Percentiles rank a stretch among this genome's conserved stretches.
Evolutionary conservation across 345 rosid genomes (phyloP).

Genomic region (Populus euphratica): DNA sequence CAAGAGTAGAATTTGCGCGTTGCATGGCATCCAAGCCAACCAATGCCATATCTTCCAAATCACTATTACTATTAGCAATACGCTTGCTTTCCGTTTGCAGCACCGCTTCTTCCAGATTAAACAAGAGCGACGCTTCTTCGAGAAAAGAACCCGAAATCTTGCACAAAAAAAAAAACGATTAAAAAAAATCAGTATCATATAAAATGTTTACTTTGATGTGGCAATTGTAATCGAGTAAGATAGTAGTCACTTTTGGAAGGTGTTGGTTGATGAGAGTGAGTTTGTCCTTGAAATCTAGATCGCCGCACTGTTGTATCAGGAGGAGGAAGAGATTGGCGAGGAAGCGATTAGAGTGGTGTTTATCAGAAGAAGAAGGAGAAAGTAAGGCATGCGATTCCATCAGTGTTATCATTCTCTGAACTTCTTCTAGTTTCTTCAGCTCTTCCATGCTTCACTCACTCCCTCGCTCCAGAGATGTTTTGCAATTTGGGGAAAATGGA

Average conservation of each 20-base stretch:
- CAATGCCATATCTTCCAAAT: constrained; percentile 34
- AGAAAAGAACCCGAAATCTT: constrained; percentile 52
- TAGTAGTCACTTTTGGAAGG: constrained; percentile 44
- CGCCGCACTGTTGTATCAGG: constrained; percentile 69
- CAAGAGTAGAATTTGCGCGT: constrained; percentile 88
- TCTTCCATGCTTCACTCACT: constrained; percentile 51
- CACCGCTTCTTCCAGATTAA: constrained; percentile 8
- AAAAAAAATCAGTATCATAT: too few species aligned
- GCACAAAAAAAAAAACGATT: background rate
- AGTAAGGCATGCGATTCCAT: constrained; percentile 39
- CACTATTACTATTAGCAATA: constrained; percentile 3
- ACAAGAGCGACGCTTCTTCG: constrained; percentile 42
- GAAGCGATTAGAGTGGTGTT: constrained; percentile 51
- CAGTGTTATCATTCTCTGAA: constrained; percentile 47
- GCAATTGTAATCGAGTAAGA: too few species aligned
- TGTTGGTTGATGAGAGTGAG: constrained; percentile 36
- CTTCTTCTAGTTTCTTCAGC: constrained; percentile 62
- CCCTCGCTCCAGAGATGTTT: background rate
- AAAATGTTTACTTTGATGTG: too few species aligned
- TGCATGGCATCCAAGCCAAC: constrained; percentile 78
- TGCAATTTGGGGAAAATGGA: too few species aligned
- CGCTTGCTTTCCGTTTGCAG: background rate
- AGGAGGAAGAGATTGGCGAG: constrained; percentile 55
- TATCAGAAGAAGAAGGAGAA: constrained; percentile 29
- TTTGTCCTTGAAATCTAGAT: constrained; percentile 46